Conservation (phyloP, 495 filamentous ascomycete genomes). For the Lasiosphaeris hirsuta region DNA sequence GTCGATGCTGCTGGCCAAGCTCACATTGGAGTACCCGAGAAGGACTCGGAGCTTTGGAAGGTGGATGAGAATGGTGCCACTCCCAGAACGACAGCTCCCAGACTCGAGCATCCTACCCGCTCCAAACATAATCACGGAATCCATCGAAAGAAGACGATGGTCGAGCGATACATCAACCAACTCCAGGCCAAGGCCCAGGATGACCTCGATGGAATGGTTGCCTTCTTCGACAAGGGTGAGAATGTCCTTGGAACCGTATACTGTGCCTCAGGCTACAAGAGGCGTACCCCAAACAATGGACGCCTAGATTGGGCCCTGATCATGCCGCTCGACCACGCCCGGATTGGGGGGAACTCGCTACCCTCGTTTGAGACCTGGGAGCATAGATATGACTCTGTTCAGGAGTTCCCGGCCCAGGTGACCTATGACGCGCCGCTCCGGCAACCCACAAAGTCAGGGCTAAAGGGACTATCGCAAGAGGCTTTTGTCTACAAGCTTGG, state of each 20-base stretch:
- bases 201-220: background rate
- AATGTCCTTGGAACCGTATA: background rate
- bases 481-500: background rate
- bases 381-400: background rate
- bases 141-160: background rate
- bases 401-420: background rate
- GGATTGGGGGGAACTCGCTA: background rate
- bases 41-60: background rate
- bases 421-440: background rate
- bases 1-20: background rate
- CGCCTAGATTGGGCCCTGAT: constrained; percentile 1
- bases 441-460: background rate
- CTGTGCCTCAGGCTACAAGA: background rate
- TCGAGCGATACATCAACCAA: background rate
- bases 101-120: background rate
- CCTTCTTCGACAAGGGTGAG: background rate
- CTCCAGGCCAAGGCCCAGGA: background rate
- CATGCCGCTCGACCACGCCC: background rate
- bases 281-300: background rate
- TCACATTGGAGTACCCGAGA: background rate
- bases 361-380: background rate
- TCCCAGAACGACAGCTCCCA: background rate
- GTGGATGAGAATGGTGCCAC: background rate
- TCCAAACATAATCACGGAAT: background rate
- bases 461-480: background rate